A percentile compares a stretch with the other conserved stretches of the same genome.
Conservation (phyloP, 2,329 filamentous ascomycete species). For the Fusarium domesticum region DNA sequence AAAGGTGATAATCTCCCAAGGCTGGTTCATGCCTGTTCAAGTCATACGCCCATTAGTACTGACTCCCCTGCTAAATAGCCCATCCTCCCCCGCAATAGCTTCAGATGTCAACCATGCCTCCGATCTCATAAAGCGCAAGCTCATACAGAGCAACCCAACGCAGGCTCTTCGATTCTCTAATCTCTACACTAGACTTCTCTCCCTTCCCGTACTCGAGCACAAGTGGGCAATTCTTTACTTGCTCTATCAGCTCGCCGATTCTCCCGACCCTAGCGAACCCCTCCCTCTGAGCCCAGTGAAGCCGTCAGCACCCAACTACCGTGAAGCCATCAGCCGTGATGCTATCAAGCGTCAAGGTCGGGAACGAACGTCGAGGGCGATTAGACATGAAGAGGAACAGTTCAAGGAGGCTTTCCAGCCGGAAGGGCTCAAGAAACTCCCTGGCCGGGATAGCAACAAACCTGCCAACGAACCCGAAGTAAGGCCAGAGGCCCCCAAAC, state of each 20-base stretch:
- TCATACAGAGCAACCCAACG: constrained; percentile 73
- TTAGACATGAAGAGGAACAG: constrained; percentile 46
- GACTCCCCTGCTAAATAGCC: constrained; percentile 34
- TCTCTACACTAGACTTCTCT: constrained; percentile 81
- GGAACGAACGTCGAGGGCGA: constrained; percentile 36
- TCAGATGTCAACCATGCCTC: constrained; percentile 87
- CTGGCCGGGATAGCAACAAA: constrained; percentile 40
- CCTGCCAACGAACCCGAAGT: constrained; percentile 37
- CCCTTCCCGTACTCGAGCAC: constrained; percentile 87
- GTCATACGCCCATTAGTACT: too few relatives aligned
- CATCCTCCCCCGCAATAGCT: constrained; percentile 53
- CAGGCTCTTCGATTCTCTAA: constrained; percentile 86
- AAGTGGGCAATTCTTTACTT: constrained; percentile 98
- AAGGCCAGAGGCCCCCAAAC: constrained; percentile 34
- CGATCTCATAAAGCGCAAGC: constrained; percentile 84
- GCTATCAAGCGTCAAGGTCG: constrained; percentile 38
- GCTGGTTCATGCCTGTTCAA: not conserved
- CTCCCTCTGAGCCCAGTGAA: constrained; percentile 44
- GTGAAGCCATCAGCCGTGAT: constrained; percentile 38
- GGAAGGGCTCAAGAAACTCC: constrained; percentile 47
- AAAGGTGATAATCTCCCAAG: constrained; percentile 39
- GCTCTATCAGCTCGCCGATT: constrained; percentile 77
- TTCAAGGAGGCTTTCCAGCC: constrained; percentile 55
- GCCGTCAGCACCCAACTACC: constrained; percentile 38
- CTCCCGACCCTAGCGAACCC: constrained; percentile 54